Evolutionary conservation across 352 stramenopile genomes (phyloP).

Genomic region (Ophiocytium majus): DNA sequence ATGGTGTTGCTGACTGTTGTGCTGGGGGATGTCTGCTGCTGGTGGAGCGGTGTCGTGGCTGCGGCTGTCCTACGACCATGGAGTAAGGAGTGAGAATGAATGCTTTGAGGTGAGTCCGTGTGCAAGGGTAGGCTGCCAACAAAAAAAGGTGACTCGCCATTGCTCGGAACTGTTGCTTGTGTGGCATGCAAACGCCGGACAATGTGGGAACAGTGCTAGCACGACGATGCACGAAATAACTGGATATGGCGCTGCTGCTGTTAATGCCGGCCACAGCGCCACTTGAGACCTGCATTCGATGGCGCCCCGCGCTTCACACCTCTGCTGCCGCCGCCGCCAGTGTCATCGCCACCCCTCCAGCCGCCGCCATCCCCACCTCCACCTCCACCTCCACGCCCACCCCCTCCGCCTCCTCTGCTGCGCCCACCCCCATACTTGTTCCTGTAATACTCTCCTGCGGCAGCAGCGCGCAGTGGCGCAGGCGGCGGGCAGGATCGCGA

Average conservation of each 20-base stretch:
- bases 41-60: not conserved
- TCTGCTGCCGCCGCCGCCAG: conserved; percentile 31
- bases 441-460: not conserved
- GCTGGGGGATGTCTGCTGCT: not conserved
- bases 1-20: not conserved
- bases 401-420: conserved; percentile 62
- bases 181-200: not conserved
- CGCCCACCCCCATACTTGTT: conserved; percentile 54
- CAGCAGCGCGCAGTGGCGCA: not conserved
- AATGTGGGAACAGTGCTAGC: not conserved
- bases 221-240: not conserved
- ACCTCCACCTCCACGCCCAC: conserved; percentile 63
- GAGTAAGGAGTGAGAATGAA: not conserved
- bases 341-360: conserved; percentile 67
- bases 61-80: not conserved
- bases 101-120: not conserved
- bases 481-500: not conserved
- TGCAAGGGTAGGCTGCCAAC: not conserved
- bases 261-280: not conserved
- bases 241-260: not conserved
- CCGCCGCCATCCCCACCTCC: conserved; percentile 61
- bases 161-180: no score
- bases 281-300: not conserved
- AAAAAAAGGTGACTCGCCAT: no score
- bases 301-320: conserved; percentile 16